Percentiles rank a stretch among this genome's conserved stretches.
These are phyloP conservation scores for Leccinellum luteum DNA, from an alignment of 768 basidiomycete species.

Conservation along the genomic window DNA sequence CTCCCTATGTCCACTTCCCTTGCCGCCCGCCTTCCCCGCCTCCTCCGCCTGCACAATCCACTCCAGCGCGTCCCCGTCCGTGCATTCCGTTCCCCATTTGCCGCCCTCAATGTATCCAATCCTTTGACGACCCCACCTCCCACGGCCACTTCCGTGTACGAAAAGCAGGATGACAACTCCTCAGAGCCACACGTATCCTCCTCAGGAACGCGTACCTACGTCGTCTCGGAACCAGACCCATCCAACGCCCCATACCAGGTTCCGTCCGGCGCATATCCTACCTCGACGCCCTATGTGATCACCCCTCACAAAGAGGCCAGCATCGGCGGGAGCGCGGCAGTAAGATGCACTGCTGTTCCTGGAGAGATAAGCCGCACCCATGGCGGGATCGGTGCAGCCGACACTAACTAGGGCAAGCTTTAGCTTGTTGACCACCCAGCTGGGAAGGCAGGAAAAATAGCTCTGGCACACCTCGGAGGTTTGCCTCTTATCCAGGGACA, in stretches of 20 bases:
- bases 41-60: background rate
- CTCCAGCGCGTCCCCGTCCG: slow-evolving; percentile 29
- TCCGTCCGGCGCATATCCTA: slow-evolving; percentile 67
- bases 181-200: slow-evolving; percentile 45
- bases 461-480: slow-evolving; percentile 1
- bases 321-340: slow-evolving; percentile 46
- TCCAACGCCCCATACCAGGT: slow-evolving; percentile 60
- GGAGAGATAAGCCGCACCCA: slow-evolving; percentile 44
- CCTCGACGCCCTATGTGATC: slow-evolving; percentile 46
- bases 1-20: slow-evolving; percentile 21
- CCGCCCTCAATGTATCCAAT: slow-evolving; percentile 43
- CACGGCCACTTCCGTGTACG: slow-evolving; percentile 42
- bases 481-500: background rate
- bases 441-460: slow-evolving; percentile 47
- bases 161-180: slow-evolving; percentile 57
- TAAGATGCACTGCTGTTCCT: slow-evolving; percentile 41
- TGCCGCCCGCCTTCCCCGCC: slow-evolving; percentile 2
- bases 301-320: slow-evolving; percentile 42
- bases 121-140: slow-evolving; percentile 33
- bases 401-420: slow-evolving; percentile 38
- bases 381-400: slow-evolving; percentile 39
- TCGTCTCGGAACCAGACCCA: slow-evolving; percentile 71
- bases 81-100: slow-evolving; percentile 65
- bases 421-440: slow-evolving; percentile 44
- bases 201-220: slow-evolving; percentile 58